Base-by-base conservation (phyloP, 257 asterid genomes). In the Salvia hispanica region DNA sequence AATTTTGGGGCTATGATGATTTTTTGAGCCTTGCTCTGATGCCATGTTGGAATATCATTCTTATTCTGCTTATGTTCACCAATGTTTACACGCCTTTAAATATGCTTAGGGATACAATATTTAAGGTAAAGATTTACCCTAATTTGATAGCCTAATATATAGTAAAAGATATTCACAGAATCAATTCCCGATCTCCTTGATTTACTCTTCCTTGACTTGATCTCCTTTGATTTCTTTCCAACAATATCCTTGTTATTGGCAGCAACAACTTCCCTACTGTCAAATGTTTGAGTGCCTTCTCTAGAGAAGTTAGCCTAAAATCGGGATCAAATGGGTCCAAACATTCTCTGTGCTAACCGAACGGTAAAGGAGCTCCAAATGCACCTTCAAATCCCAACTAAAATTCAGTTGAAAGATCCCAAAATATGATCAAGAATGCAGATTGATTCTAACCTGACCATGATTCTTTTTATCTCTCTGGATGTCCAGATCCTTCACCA, bases 171-270 rank as follows among this genome's bases (percentile, higher is more conserved):
- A 18, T 18, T 18, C 21, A 18, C 21, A 18, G 0, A 18, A 18
- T 18, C 21, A 18, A 18, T 18, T 18, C 0, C 21, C 0, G 1
- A 18, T 18, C 21, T 18, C 21, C 0, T 18, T 18, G 21, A 18
- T 18, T 18, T 18, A n/a, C n/a, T n/a, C n/a, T n/a, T n/a, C n/a
- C n/a, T n/a, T n/a, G n/a, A n/a, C n/a, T n/a, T n/a, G n/a, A n/a
- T n/a, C 99, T 67, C 99, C 97, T 82, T 97, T 81, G 13, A 83
- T n/a, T n/a, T n/a, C n/a, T n/a, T n/a, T n/a, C n/a, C 63, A 31
- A 90, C 83, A 9, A 86, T 58, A 42, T 88, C 95, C 51, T 76
- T 83, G 70, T 80, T 89, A 55, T 72, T 77, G 4, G 68, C 46
- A 36, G 65, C 42, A 13, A 79, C 21, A 18, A 1, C 21, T 18